Conservation (phyloP, 352 stramenopile species). For the Globisporangium heterothallicum region DNA sequence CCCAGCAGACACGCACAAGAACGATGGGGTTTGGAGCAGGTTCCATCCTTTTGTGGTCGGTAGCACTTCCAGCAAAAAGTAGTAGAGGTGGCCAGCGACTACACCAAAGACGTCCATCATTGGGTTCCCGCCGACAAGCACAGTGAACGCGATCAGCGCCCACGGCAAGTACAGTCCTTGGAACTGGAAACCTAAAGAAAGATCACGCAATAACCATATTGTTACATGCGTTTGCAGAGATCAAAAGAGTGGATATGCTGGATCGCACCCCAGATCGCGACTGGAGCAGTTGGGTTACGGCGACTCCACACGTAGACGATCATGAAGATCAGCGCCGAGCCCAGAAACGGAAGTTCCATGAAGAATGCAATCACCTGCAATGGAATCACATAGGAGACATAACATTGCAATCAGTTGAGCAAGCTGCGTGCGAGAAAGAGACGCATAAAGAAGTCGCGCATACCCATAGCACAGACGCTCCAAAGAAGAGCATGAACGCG, state of each 20-base stretch:
- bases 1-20: conserved; percentile 65
- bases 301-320: conserved; percentile 91
- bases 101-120: conserved; percentile 87
- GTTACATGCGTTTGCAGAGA: neutral
- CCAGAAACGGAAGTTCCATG: conserved; percentile 80
- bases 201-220: neutral
- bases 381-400: neutral
- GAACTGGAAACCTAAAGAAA: conserved; percentile 69
- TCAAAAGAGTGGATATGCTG: neutral
- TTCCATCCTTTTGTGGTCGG: conserved; percentile 83
- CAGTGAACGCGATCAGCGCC: conserved; percentile 85
- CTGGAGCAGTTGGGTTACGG: conserved; percentile 72
- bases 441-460: conserved; percentile 5
- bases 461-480: conserved; percentile 71
- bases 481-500: conserved; percentile 88
- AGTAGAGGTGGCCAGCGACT: conserved; percentile 85
- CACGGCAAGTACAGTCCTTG: conserved; percentile 85
- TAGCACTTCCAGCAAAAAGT: conserved; percentile 86
- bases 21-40: conserved; percentile 68
- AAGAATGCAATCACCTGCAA: conserved; percentile 77
- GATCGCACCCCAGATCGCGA: conserved; percentile 73
- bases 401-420: neutral
- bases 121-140: conserved; percentile 80
- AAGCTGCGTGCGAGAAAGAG: too few relatives aligned
- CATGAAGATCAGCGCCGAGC: conserved; percentile 86